Conservation (phyloP, 805 yeast genomes). For the Wickerhamomyces sydowiorum region DNA sequence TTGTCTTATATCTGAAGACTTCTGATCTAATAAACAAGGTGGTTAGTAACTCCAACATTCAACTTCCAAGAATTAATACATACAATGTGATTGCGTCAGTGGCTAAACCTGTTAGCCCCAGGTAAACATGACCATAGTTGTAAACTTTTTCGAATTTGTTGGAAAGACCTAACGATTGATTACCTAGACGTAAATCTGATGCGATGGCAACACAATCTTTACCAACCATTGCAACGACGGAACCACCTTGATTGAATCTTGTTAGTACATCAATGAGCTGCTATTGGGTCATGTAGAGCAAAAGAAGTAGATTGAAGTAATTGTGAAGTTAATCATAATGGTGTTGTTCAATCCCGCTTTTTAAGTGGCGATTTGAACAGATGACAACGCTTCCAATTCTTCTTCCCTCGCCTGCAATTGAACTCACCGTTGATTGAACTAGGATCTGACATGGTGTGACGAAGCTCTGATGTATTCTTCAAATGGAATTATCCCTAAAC, state of each 20-base stretch:
- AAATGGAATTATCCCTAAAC: too few species aligned
- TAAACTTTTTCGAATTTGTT: conserved; percentile 92
- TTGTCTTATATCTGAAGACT: conserved; percentile 76
- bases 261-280: conserved; percentile 19
- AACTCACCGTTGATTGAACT: conserved; percentile 65
- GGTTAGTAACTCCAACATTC: not conserved
- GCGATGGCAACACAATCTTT: conserved; percentile 98
- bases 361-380: not conserved
- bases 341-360: too few species aligned
- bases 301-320: too few species aligned
- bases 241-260: conserved; percentile 55
- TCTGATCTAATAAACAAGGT: conserved; percentile 37
- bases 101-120: conserved; percentile 94
- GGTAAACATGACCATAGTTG: conserved; percentile 75
- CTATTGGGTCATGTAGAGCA: too few species aligned
- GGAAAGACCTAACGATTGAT: conserved; percentile 87
- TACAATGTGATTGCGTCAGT: conserved; percentile 76
- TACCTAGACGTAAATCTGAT: conserved; percentile 88
- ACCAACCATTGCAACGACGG: conserved; percentile 98
- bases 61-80: not conserved
- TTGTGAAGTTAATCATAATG: too few species aligned
- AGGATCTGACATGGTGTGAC: conserved; percentile 72
- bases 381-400: not conserved
- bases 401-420: not conserved
- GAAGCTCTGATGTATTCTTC: too few species aligned